phyloP scores from a whole-genome alignment of 495 filamentous ascomycete species.

The Hypoxylon trugodes region DNA sequence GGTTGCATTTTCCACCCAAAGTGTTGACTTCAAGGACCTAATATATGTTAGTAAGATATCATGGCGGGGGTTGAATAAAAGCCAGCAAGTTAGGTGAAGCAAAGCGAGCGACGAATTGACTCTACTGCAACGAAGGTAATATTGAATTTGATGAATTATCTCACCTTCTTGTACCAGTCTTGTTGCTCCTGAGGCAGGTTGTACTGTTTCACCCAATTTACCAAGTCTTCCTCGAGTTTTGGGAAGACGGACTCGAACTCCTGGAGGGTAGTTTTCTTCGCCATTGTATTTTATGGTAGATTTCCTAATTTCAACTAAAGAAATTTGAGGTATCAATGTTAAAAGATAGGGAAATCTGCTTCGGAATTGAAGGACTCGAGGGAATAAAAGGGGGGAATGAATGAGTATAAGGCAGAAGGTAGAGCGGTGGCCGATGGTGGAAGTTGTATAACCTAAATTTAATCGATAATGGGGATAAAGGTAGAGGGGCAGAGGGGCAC shows the following conservation, averaged over 20 bases:
- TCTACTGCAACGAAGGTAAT: not conserved
- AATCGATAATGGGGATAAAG: too few species aligned
- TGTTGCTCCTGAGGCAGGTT: constrained; percentile 81
- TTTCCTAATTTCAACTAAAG: too few species aligned
- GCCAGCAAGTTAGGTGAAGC: not conserved
- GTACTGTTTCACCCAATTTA: constrained; percentile 77
- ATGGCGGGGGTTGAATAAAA: not conserved
- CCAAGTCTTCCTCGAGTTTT: constrained; percentile 76
- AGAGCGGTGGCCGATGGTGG: too few species aligned
- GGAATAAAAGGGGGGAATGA: not conserved
- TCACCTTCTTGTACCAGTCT: constrained; percentile 88
- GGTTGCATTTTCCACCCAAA: constrained; percentile 96
- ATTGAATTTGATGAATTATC: constrained; percentile 22
- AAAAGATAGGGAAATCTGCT: not conserved
- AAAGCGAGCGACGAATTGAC: constrained; percentile 1
- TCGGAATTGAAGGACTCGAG: not conserved
- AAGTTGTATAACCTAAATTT: too few species aligned
- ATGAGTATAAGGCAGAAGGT: too few species aligned
- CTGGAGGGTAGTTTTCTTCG: constrained; percentile 71
- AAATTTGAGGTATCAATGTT: too few species aligned
- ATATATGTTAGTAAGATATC: not conserved
- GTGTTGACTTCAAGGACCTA: constrained; percentile 85
- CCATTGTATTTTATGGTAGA: constrained; percentile 60
- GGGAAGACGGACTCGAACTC: constrained; percentile 93
- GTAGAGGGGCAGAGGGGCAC: too few species aligned